Conservation (phyloP, 805 yeast genomes). For the Yamadazyma paraphyllophila region DNA sequence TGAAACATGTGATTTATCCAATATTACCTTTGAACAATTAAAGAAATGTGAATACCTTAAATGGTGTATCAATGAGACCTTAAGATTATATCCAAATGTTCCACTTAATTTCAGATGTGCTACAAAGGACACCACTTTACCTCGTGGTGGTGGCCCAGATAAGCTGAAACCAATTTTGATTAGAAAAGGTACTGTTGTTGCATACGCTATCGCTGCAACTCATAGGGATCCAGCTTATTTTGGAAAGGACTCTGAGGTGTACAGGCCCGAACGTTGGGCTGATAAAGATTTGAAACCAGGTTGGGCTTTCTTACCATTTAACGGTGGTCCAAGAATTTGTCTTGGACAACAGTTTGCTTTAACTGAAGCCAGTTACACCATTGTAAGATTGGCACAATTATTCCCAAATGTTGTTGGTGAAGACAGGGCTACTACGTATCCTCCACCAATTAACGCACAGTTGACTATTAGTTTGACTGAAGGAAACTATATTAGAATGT, state of each 20-base stretch:
- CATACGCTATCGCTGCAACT: slow-evolving; percentile 38
- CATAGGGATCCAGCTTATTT: slow-evolving; percentile 41
- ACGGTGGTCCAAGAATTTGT: slow-evolving; percentile 57
- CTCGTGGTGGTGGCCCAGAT: slow-evolving; percentile 40
- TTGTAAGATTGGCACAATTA: slow-evolving; percentile 33
- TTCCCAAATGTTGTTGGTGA: slow-evolving; percentile 20
- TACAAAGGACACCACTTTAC: slow-evolving; percentile 31
- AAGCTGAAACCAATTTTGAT: slow-evolving; percentile 36
- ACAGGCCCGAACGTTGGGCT: slow-evolving; percentile 51
- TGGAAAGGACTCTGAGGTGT: slow-evolving; percentile 46
- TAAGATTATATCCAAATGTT: slow-evolving; percentile 36
- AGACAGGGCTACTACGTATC: slow-evolving; percentile 11
- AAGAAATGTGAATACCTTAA: slow-evolving; percentile 35
- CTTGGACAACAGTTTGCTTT: slow-evolving; percentile 57
- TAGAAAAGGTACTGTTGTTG: slow-evolving; percentile 42
- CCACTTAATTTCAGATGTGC: slow-evolving; percentile 33
- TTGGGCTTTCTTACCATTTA: slow-evolving; percentile 53
- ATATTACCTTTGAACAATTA: slow-evolving; percentile 32
- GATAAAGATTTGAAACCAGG: slow-evolving; percentile 31
- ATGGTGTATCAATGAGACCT: slow-evolving; percentile 28
- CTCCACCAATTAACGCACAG: slow-evolving; percentile 18
- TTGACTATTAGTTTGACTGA: slow-evolving; percentile 16
- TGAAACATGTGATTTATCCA: slow-evolving; percentile 20
- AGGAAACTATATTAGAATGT: slow-evolving; percentile 15
- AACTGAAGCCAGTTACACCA: slow-evolving; percentile 47